Evolutionary conservation across 1,284 basidiomycete species (phyloP).

Genomic region (Kwoniella shivajii): DNA sequence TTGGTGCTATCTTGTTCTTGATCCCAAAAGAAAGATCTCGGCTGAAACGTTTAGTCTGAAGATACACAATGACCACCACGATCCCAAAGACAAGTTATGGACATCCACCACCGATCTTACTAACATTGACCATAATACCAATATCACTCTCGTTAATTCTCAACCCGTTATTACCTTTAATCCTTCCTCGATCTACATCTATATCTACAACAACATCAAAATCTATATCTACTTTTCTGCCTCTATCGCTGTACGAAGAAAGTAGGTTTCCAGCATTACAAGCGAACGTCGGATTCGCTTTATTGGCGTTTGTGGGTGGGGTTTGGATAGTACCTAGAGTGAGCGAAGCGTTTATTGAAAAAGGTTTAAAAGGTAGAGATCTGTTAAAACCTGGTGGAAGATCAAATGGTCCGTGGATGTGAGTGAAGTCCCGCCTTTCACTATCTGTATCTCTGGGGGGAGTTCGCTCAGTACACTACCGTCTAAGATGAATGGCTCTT

Average conservation of each 20-base stretch:
- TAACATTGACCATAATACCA: constrained; percentile 41
- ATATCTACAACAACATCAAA: background rate
- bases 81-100: constrained; percentile 16
- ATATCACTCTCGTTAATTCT: constrained; percentile 42
- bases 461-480: too few relatives aligned
- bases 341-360: constrained; percentile 71
- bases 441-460: too few relatives aligned
- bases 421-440: too few relatives aligned
- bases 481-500: too few relatives aligned
- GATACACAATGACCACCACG: too few relatives aligned
- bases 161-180: constrained; percentile 44
- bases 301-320: constrained; percentile 73
- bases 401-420: constrained; percentile 62
- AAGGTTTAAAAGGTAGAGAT: constrained; percentile 77
- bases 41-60: too few relatives aligned
- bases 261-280: constrained; percentile 52
- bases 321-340: constrained; percentile 73
- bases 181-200: constrained; percentile 33
- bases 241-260: constrained; percentile 8
- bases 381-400: constrained; percentile 67
- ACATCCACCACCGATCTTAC: constrained; percentile 35
- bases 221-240: background rate
- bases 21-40: too few relatives aligned
- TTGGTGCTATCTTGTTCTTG: too few relatives aligned
- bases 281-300: constrained; percentile 74